Evolutionary conservation across 2,329 filamentous ascomycete species (phyloP).

Genomic region (Cordyceps militaris): DNA sequence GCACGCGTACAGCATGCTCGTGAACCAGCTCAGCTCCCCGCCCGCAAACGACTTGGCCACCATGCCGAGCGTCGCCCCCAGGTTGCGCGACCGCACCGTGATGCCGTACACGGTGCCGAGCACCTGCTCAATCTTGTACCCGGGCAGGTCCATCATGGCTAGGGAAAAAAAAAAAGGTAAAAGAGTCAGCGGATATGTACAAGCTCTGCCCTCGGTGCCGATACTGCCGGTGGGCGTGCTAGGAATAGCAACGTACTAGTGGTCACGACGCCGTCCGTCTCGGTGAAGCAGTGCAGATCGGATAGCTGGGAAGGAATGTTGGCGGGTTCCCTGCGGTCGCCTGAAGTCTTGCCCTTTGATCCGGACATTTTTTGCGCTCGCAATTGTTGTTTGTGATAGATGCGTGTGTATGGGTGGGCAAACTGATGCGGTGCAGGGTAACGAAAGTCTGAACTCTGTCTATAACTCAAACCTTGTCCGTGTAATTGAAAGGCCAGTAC

Average conservation of each 20-base stretch:
- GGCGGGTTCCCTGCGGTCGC: slow-evolving; percentile 24
- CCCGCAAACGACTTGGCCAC: slow-evolving; percentile 50
- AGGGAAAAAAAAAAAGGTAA: not conserved
- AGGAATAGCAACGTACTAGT: slow-evolving; percentile 32
- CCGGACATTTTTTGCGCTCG: not conserved
- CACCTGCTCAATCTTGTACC: slow-evolving; percentile 50
- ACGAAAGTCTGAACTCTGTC: not conserved
- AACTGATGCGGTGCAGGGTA: not conserved
- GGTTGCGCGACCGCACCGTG: slow-evolving; percentile 51
- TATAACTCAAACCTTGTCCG: not conserved
- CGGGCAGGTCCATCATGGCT: slow-evolving; percentile 56
- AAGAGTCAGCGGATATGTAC: no score
- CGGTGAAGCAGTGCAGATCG: slow-evolving; percentile 52
- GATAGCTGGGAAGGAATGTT: slow-evolving; percentile 34
- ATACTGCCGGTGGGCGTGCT: not conserved
- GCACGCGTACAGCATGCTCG: slow-evolving; percentile 50
- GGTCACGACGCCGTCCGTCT: slow-evolving; percentile 54
- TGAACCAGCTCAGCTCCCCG: slow-evolving; percentile 54
- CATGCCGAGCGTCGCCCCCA: slow-evolving; percentile 49
- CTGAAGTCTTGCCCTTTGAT: slow-evolving; percentile 20
- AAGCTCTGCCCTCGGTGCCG: no score
- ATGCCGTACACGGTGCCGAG: slow-evolving; percentile 53
- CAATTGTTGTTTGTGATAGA: not conserved
- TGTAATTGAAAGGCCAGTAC: not conserved
- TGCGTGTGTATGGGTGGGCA: not conserved